These are phyloP conservation scores for Monosporascus sp. DNA, from an alignment of 2,329 filamentous ascomycete genomes.

Conservation along the genomic window DNA sequence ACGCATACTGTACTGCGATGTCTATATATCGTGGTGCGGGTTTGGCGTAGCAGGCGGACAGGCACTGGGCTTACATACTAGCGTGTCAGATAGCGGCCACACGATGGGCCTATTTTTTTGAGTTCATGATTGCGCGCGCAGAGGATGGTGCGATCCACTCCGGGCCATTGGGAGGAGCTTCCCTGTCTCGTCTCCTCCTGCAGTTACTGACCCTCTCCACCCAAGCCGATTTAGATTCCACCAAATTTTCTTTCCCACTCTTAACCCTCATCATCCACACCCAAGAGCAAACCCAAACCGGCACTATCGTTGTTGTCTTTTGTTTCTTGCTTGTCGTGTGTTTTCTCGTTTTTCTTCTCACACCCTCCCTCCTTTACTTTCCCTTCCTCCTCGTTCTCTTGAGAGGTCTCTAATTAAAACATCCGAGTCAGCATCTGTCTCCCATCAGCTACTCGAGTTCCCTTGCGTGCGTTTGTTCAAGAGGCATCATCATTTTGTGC, in stretches of 20 bases:
- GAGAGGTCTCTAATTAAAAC: background rate
- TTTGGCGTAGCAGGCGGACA: background rate
- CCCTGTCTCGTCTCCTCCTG: background rate
- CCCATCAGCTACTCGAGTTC: constrained; percentile 22
- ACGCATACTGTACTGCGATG: background rate
- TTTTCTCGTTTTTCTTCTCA: constrained; percentile 26
- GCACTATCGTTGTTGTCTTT: constrained; percentile 29
- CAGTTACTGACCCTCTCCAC: constrained; percentile 10
- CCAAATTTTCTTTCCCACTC: constrained; percentile 25
- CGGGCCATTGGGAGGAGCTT: background rate
- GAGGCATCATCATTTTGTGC: constrained; percentile 29
- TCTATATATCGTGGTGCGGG: background rate
- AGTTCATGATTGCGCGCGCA: background rate
- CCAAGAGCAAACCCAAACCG: constrained; percentile 26
- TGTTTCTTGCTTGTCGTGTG: constrained; percentile 24
- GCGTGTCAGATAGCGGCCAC: background rate
- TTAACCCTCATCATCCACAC: constrained; percentile 25
- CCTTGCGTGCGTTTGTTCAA: constrained; percentile 29
- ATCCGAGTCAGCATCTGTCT: constrained; percentile 26
- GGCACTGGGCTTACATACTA: background rate
- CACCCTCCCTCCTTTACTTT: constrained; percentile 20
- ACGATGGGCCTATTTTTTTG: background rate
- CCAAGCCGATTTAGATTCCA: constrained; percentile 16
- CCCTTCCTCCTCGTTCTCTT: constrained; percentile 14
- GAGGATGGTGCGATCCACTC: background rate